A percentile compares a stretch with the other conserved stretches of the same genome.
Conservation (phyloP, 2,329 filamentous ascomycete genomes). For the Ceratocystis cacaofunesta region DNA sequence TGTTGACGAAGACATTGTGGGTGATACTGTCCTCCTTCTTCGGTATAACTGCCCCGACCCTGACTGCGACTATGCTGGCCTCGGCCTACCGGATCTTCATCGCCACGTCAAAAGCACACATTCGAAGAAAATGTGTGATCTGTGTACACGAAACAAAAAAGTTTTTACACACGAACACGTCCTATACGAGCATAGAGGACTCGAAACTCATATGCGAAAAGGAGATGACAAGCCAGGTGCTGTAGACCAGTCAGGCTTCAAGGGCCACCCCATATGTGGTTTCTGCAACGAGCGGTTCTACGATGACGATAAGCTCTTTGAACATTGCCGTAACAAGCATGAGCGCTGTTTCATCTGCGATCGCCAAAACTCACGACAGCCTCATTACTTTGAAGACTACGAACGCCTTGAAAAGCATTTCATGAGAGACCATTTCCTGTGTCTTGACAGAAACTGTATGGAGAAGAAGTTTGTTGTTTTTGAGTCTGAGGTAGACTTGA, state of each 20-base stretch:
- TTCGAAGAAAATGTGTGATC: conserved; percentile 77
- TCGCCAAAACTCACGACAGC: conserved; percentile 49
- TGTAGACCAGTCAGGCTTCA: conserved; percentile 86
- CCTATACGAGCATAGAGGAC: conserved; percentile 65
- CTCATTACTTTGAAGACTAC: conserved; percentile 87
- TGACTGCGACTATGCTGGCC: conserved; percentile 65
- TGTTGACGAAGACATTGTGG: conserved; percentile 74
- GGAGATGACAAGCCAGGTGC: conserved; percentile 86
- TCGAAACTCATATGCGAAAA: conserved; percentile 75
- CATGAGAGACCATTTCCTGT: conserved; percentile 71
- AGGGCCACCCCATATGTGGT: conserved; percentile 82
- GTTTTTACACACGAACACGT: conserved; percentile 98
- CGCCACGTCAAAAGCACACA: conserved; percentile 73
- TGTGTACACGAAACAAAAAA: conserved; percentile 88
- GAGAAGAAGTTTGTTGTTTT: conserved; percentile 99
- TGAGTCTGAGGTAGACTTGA: conserved; percentile 83
- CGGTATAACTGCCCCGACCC: conserved; percentile 88
- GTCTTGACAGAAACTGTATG: conserved; percentile 69
- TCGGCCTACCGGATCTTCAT: conserved; percentile 43
- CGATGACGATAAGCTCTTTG: conserved; percentile 85
- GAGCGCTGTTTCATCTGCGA: conserved; percentile 94
- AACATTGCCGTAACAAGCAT: conserved; percentile 85
- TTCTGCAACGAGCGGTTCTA: conserved; percentile 92
- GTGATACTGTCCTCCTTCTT: conserved; percentile 74
- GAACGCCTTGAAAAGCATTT: conserved; percentile 78